These are phyloP conservation scores for Aureobasidium sp. DNA, from an alignment of 2,329 filamentous ascomycete species.

Conservation along the genomic window DNA sequence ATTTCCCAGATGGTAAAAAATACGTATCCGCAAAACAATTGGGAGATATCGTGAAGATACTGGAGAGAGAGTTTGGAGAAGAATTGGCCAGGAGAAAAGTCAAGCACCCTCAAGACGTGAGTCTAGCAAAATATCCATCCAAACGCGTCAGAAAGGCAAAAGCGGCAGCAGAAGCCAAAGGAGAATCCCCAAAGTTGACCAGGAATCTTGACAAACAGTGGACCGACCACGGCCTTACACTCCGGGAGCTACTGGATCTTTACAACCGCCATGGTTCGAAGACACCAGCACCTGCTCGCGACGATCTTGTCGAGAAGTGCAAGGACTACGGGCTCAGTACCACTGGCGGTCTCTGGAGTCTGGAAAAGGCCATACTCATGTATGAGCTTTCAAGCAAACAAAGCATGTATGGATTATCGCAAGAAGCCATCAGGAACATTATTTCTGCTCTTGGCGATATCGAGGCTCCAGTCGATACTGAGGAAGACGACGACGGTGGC, in stretches of 20 bases:
- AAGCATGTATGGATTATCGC: not conserved
- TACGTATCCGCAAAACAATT: not conserved
- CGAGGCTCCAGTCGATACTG: not conserved
- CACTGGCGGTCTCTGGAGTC: not conserved
- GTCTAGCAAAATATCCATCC: not conserved
- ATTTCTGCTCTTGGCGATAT: not conserved
- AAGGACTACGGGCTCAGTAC: not conserved
- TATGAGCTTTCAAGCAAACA: conserved; percentile 1
- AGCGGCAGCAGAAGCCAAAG: not conserved
- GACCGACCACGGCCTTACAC: not conserved
- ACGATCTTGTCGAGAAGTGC: not conserved
- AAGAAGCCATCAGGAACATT: not conserved
- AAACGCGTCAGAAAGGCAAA: not conserved
- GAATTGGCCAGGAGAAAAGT: not conserved
- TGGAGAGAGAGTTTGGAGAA: not conserved
- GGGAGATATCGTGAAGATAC: not conserved
- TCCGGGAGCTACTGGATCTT: not conserved
- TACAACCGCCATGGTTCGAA: not conserved
- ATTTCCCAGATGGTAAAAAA: not conserved
- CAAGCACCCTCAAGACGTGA: not conserved
- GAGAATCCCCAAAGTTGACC: not conserved
- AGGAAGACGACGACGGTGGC: not conserved
- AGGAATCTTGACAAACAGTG: not conserved
- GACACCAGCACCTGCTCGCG: not conserved
- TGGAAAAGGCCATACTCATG: not conserved